Evolutionary conservation across 1,139 yeast genomes (phyloP).

Genomic region (Hyphopichia burtonii): DNA sequence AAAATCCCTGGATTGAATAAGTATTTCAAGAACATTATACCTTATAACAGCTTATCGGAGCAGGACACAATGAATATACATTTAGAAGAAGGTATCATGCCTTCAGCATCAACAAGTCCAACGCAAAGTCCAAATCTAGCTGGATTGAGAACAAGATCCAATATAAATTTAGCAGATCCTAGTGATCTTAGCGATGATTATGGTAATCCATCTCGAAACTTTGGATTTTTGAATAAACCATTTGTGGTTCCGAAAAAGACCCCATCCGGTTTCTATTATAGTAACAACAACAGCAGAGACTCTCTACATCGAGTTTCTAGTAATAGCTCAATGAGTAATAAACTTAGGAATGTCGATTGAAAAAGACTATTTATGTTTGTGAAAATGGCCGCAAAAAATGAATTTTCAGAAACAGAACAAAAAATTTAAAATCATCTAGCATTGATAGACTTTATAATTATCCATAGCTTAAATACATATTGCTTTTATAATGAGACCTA

Average conservation of each 20-base stretch:
- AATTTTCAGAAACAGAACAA: neutral
- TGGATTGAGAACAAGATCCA: conserved; percentile 42
- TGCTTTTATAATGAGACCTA: neutral
- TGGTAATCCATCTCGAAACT: conserved; percentile 12
- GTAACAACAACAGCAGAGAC: conserved; percentile 30
- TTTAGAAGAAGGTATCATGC: conserved; percentile 34
- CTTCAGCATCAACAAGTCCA: conserved; percentile 16
- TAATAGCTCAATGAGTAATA: conserved; percentile 16
- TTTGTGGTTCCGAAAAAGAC: conserved; percentile 32
- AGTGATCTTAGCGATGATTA: conserved; percentile 11
- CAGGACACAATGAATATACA: conserved; percentile 21
- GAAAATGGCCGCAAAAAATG: neutral
- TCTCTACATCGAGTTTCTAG: conserved; percentile 24
- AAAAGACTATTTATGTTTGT: neutral
- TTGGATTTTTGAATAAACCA: conserved; percentile 32
- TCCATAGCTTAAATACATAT: neutral
- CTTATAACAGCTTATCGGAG: conserved; percentile 10
- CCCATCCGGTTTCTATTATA: conserved; percentile 13
- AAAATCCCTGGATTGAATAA: conserved; percentile 18
- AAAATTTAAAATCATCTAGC: no score
- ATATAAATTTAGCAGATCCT: conserved; percentile 30
- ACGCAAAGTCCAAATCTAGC: conserved; percentile 16
- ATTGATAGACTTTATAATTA: no score
- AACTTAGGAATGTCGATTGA: conserved; percentile 4
- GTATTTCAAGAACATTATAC: conserved; percentile 11